Evolutionary conservation across 176 grass and related monocot species (phyloP), one percentile per base, ranked within the genome.

Genomic region (Melocanna baccifera): DNA sequence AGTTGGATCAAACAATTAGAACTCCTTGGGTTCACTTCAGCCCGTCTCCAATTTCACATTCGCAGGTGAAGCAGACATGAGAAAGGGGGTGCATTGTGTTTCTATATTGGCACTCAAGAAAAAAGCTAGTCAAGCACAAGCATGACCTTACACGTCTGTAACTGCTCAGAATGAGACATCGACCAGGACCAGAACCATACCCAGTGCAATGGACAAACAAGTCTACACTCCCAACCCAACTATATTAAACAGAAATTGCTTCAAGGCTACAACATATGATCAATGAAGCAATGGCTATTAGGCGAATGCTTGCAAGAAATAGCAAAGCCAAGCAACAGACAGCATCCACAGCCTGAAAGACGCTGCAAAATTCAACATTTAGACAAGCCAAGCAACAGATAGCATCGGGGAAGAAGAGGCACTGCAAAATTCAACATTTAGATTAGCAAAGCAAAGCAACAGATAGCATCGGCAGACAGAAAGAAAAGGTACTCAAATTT

Each of bases 221-320:
- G 45, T 85, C 67, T 15, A 83, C 57, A 53, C 53, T 47, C 23
- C 1, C 14, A 66, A 73, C 74, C 18, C 66, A 18, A 67, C 45
- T 59, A 71, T 83, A 71, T 83, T 68, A 40, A 75, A 16, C 22
- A 42, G 39, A 73, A 74, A 42, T 52, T 50, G 66, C 84, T 79
- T 83, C 79, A 62, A 71, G 80, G 51, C 46, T 57, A 87, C 74
- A 51, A 25, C 32, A 73, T 25, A 59, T 25, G 46, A 78, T 72
- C 61, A 59, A 65, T 19, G 73, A 86, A 90, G 57, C 78, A 66
- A 76, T 58, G 19, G 7, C 7, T 73, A 16, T 26, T n/a, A 84
- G 43, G 20, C 3, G 7, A 79, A 50, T 90, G 73, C 84, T 79
- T 84, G 63, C n/a, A 87, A 87, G 84, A 79, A 90, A 90, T 48